Percentiles rank a stretch among this genome's conserved stretches.
Evolutionary conservation across 495 filamentous ascomycete genomes (phyloP).

Genomic region (Aspergillus incahuasiensis): DNA sequence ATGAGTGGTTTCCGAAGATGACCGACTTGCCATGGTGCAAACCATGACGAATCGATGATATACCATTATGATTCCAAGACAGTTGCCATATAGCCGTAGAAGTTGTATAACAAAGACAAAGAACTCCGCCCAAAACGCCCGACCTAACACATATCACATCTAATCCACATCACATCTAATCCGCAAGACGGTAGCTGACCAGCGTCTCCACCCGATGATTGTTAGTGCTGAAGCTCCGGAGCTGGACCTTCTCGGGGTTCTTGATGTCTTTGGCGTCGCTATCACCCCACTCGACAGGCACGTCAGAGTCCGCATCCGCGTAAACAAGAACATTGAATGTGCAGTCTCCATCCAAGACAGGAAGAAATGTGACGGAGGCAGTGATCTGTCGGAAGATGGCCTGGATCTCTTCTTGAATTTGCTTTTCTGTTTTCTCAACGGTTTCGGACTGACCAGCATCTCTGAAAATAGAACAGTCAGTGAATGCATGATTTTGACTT

Average conservation of each 20-base stretch:
- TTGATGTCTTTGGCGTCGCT: slow-evolving; percentile 97
- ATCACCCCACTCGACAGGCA: slow-evolving; percentile 98
- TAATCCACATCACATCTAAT: slow-evolving; percentile 38
- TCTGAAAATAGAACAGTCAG: slow-evolving; percentile 16
- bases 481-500: background rate
- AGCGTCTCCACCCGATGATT: slow-evolving; percentile 90
- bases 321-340: slow-evolving; percentile 99
- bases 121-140: background rate
- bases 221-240: slow-evolving; percentile 92
- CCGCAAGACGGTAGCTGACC: slow-evolving; percentile 74
- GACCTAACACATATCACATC: slow-evolving; percentile 2
- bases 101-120: background rate
- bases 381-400: slow-evolving; percentile 97
- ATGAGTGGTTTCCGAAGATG: slow-evolving; percentile 32
- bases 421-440: slow-evolving; percentile 77
- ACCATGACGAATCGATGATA: slow-evolving; percentile 12
- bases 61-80: slow-evolving; percentile 6
- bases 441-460: slow-evolving; percentile 31
- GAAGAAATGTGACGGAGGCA: slow-evolving; percentile 93
- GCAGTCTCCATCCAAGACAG: slow-evolving; percentile 86
- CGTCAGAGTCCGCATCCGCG: slow-evolving; percentile 92
- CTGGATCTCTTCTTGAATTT: slow-evolving; percentile 93
- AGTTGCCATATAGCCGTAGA: background rate
- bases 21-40: slow-evolving; percentile 39
- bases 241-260: slow-evolving; percentile 90